Base-by-base conservation (phyloP, 202 grass and related monocot species). In the Brachypodium distachyon region DNA sequence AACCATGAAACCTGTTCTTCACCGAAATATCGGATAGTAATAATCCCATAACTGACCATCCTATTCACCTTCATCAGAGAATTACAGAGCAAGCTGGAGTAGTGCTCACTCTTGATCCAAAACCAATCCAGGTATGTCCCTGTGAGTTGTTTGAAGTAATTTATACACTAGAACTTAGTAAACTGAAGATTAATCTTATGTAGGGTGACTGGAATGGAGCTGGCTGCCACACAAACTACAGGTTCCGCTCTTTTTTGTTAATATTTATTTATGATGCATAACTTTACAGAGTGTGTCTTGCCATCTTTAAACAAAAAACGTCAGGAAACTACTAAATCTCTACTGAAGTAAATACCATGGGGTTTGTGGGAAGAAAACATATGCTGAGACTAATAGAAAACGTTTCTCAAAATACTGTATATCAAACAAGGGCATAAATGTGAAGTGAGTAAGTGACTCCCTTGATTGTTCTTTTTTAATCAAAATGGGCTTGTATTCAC, bases 191-290 rank as follows among this genome's bases (percentile, higher is more conserved):
- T 72, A 41, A 60, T 52, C 6, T 78, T 47, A 61, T 67, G 71
- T 71, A 99, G 91, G 96, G 96, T 87, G 96, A 99, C 83, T 99
- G 96, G 96, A 99, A 99, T 10, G 96, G 96, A 79, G 96, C 96
- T 67, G 96, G 96, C 18, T 99, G 96, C 76, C 96, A 99, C 83
- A 96, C 96, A 78, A 99, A 99, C 59, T 99, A 87, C 85, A 99
- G 96, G 96, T 99, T 73, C 8, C 41, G 37, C 7, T 46, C n/a
- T 56, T 44, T 42, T 31, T 1, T 80, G 14, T 6, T 70, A 50
- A 67, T 59, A 21, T 61, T 50, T 34, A 51, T 55, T 53, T 65
- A 36, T 38, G 5, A 1, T 53, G 31, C 9, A 6, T 29, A 47
- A 47, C 36, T 18, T 21, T n/a, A 39, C 4, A 4, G 32, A 21